phyloP scores from a whole-genome alignment of 257 asterid species.

The Parsonsia alboflavescens region DNA sequence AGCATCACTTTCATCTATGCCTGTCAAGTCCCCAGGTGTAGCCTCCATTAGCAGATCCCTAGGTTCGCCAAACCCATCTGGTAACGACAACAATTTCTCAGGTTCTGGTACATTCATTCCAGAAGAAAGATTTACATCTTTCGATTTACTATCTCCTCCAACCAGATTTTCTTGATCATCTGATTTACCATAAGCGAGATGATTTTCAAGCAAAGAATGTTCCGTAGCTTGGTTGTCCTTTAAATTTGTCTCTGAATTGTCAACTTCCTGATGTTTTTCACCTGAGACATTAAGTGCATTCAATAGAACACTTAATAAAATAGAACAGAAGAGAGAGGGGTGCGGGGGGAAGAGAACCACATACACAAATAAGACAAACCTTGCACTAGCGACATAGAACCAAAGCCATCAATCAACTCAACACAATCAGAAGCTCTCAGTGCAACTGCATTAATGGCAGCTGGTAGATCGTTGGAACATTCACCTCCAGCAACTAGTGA shows the following conservation, averaged over 20 bases:
- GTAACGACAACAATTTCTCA: slow-evolving; percentile 62
- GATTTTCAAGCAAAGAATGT: slow-evolving; percentile 27
- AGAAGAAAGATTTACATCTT: slow-evolving; percentile 29
- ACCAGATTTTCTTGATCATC: slow-evolving; percentile 27
- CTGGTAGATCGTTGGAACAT: slow-evolving; percentile 27
- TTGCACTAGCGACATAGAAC: slow-evolving; percentile 26
- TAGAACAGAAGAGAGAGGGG: not conserved
- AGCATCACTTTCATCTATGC: slow-evolving; percentile 54
- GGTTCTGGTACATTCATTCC: slow-evolving; percentile 55
- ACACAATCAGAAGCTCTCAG: slow-evolving; percentile 36
- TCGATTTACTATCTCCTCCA: slow-evolving; percentile 27
- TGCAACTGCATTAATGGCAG: slow-evolving; percentile 28
- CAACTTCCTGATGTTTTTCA: slow-evolving; percentile 24
- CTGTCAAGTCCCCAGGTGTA: slow-evolving; percentile 41
- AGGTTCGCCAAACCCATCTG: slow-evolving; percentile 44
- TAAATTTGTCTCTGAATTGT: slow-evolving; percentile 28
- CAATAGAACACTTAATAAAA: not conserved
- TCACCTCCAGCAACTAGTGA: slow-evolving; percentile 26
- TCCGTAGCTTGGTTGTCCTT: slow-evolving; percentile 34
- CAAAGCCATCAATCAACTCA: slow-evolving; percentile 24
- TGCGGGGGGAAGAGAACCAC: not conserved
- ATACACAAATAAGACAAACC: slow-evolving; percentile 46
- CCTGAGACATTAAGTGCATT: slow-evolving; percentile 28
- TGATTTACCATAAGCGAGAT: slow-evolving; percentile 24
- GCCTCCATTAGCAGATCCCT: slow-evolving; percentile 41